Evolutionary conservation across 805 yeast genomes (phyloP), one percentile per base, ranked within the genome.

Genomic region (Zygosaccharomyces lentus): DNA sequence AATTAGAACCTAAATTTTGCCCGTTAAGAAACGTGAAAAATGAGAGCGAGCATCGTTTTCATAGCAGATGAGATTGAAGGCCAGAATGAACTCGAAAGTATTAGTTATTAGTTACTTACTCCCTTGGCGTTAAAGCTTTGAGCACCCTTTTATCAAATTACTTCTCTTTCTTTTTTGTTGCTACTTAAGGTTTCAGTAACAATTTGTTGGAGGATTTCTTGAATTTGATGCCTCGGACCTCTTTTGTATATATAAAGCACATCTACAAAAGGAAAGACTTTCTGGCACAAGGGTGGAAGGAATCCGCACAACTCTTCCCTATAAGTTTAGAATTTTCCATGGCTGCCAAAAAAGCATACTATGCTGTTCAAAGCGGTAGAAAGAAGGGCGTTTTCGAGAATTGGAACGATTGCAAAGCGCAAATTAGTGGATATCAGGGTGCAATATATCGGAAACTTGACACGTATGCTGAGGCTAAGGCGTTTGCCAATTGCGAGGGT

Each of bases 381-480:
- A 46, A 49, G 2, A 56, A 66, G 1, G 96, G 95, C 0, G 69
- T 87, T 1, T 87, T 67, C 62, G 53, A 46, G 6, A 62, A 63
- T 15, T 88, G 96, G 96, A 58, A 61, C 1, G 78, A 73, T 4
- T 79, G 83, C 46, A 67, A 73, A 43, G 51, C 53, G 0, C 76
- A 78, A 37, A 84, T 81, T 0, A 52, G 56, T 6, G 87, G 90
- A 0, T 82, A 61, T 53, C 47, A 74, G 3, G 78, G 80, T 2
- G 84, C 88, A 6, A 56, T 59, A 10, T 82, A 59, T 64, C 84
- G 82, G 62, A 75, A 75, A 53, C 86, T 86, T 57, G 51, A 58
- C 9, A 62, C 76, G 1, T 44, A 23, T 1, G 53, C 53, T 0
- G 85, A 73, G 24, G 95, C 95, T 0, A 47, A 58, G 19, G 64